phyloP scores from a whole-genome alignment of 2,329 filamentous ascomycete species.

The Arthroderma sp. region DNA sequence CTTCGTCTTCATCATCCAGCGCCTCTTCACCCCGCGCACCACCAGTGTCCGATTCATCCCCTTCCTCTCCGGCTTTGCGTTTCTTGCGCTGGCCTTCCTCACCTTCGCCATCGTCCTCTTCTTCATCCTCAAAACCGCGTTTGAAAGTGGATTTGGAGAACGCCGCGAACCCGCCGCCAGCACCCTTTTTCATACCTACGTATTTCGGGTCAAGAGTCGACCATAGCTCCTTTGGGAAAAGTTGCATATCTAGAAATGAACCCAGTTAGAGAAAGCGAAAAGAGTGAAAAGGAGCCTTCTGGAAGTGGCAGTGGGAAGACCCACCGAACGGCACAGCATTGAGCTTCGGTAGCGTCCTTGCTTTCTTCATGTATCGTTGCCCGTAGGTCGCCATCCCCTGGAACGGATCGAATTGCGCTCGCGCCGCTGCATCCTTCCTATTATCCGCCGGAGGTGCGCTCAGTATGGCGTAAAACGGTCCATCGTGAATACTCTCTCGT shows the following conservation, averaged over 20 bases:
- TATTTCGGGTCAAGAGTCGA: conserved; percentile 37
- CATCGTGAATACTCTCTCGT: conserved; percentile 44
- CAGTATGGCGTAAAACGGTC: conserved; percentile 46
- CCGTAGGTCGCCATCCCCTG: conserved; percentile 49
- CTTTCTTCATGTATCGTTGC: conserved; percentile 44
- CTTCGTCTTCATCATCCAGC: conserved; percentile 34
- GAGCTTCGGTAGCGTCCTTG: conserved; percentile 42
- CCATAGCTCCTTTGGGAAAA: conserved; percentile 48
- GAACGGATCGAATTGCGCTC: conserved; percentile 47
- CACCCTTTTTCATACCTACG: conserved; percentile 21
- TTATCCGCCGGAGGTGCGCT: conserved; percentile 25
- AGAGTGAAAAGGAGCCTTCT: background rate
- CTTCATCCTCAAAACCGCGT: conserved; percentile 34
- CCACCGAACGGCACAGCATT: conserved; percentile 42
- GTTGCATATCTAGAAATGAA: conserved; percentile 34
- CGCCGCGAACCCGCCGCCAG: conserved; percentile 19
- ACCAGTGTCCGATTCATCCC: conserved; percentile 18
- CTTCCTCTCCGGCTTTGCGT: conserved; percentile 21
- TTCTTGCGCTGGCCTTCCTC: conserved; percentile 19
- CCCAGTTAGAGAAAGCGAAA: background rate
- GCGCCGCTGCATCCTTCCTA: conserved; percentile 28
- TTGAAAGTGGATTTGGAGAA: conserved; percentile 16
- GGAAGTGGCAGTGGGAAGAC: conserved; percentile 13
- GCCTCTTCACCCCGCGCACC: conserved; percentile 28
- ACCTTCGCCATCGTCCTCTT: conserved; percentile 22